A percentile compares a stretch with the other conserved stretches of the same genome.
Evolutionary conservation across 345 rosid species (phyloP).

Genomic region (Clausena lansium): DNA sequence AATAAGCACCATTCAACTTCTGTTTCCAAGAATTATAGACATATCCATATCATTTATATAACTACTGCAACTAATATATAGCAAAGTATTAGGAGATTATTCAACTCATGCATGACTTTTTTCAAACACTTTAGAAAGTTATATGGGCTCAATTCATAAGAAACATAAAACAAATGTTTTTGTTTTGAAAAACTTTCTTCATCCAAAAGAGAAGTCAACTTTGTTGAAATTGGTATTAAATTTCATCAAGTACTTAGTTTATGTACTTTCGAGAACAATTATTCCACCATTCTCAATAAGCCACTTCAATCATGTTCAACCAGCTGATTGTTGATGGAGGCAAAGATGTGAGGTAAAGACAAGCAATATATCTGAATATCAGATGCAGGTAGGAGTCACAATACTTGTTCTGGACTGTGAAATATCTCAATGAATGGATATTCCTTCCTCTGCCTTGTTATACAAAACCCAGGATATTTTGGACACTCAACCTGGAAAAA

Average conservation of each 20-base stretch:
- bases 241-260: neutral
- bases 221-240: neutral
- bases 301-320: neutral
- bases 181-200: neutral
- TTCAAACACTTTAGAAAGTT: neutral
- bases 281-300: neutral
- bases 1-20: neutral
- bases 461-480: constrained; percentile 93
- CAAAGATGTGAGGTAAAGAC: neutral
- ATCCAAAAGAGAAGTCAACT: neutral
- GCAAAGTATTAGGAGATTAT: neutral
- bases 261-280: neutral
- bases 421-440: constrained; percentile 92
- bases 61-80: neutral
- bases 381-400: neutral
- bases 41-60: neutral
- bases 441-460: constrained; percentile 81
- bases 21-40: neutral
- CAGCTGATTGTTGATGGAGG: neutral
- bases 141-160: neutral
- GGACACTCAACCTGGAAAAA: constrained; percentile 92
- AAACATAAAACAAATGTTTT: neutral
- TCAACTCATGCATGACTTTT: neutral
- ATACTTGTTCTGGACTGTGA: constrained; percentile 83
- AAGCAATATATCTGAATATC: neutral